Conservation (phyloP, 768 basidiomycete genomes). For the Cystofilobasidium macerans region DNA sequence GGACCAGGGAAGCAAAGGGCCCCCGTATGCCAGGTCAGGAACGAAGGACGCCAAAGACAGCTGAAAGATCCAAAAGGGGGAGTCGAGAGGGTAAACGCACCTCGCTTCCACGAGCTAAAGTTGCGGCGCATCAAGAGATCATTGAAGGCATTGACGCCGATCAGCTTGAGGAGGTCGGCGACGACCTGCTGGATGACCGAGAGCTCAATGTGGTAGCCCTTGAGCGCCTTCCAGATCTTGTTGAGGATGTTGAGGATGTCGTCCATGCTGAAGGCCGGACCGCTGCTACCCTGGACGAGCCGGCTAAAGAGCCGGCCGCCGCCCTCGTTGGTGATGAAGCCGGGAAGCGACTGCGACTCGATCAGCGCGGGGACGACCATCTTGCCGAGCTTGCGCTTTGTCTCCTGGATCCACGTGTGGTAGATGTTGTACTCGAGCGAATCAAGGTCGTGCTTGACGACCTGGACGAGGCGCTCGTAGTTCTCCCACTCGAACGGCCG, state of each 20-base stretch:
- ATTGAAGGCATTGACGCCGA: slow-evolving; percentile 95
- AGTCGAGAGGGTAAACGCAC: slow-evolving; percentile 50
- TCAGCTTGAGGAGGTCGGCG: slow-evolving; percentile 85
- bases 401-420: slow-evolving; percentile 98
- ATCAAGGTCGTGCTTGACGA: slow-evolving; percentile 97
- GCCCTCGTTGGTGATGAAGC: slow-evolving; percentile 91
- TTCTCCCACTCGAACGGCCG: slow-evolving; percentile 93
- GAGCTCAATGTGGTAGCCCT: slow-evolving; percentile 97
- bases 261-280: slow-evolving; percentile 95
- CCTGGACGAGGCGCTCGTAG: slow-evolving; percentile 90
- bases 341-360: slow-evolving; percentile 93
- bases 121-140: slow-evolving; percentile 96
- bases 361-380: slow-evolving; percentile 99
- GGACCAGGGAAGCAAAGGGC: not conserved
- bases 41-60: not conserved
- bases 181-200: slow-evolving; percentile 84
- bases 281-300: slow-evolving; percentile 50
- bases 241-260: slow-evolving; percentile 92
- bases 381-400: slow-evolving; percentile 87
- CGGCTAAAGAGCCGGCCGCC: slow-evolving; percentile 89
- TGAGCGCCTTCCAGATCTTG: slow-evolving; percentile 95
- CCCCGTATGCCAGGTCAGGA: not conserved
- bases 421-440: slow-evolving; percentile 99
- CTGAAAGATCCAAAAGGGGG: not conserved
- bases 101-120: slow-evolving; percentile 99